Percentiles rank a stretch among this genome's conserved stretches.
Conservation (phyloP, 208 protist species). For the Phytomonas sp. region DNA sequence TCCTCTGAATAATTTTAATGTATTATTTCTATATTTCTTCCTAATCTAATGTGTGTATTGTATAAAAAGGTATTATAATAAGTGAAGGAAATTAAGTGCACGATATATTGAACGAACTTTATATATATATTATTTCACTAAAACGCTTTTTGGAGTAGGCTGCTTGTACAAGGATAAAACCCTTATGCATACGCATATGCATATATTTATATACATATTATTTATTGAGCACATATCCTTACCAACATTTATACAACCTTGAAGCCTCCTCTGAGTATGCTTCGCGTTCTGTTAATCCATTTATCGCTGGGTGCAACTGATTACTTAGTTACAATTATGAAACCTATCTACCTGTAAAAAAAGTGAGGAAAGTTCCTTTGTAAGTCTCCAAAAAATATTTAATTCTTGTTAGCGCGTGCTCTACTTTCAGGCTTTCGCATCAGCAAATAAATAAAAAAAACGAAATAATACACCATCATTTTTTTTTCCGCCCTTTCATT, state of each 20-base stretch:
- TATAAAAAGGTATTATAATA: conserved; percentile 9
- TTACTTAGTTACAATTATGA: conserved; percentile 3
- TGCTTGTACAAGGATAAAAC: conserved; percentile 17
- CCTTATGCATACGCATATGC: conserved; percentile 1
- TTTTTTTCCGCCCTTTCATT: too few species aligned
- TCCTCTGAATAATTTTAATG: not conserved
- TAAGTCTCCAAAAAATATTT: not conserved
- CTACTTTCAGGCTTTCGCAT: not conserved
- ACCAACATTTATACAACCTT: conserved; percentile 13
- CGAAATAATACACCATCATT: too few species aligned
- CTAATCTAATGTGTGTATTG: conserved; percentile 7
- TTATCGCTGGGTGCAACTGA: not conserved
- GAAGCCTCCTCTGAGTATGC: conserved; percentile 4
- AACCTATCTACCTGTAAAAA: conserved; percentile 3
- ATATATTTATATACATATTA: conserved; percentile 20
- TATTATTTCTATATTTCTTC: conserved; percentile 11
- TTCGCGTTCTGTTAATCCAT: not conserved
- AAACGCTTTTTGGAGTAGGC: conserved; percentile 4
- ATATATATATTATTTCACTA: conserved; percentile 18
- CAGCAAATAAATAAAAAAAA: too few species aligned
- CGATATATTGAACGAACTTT: conserved; percentile 12
- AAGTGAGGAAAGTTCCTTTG: not conserved
- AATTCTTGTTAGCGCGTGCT: not conserved
- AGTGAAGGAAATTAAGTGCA: conserved; percentile 6
- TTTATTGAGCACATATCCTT: conserved; percentile 17